Evolutionary conservation across 2,329 filamentous ascomycete species (phyloP), one percentile per base, ranked within the genome.

Genomic region (Pestalotiopsis sp.): DNA sequence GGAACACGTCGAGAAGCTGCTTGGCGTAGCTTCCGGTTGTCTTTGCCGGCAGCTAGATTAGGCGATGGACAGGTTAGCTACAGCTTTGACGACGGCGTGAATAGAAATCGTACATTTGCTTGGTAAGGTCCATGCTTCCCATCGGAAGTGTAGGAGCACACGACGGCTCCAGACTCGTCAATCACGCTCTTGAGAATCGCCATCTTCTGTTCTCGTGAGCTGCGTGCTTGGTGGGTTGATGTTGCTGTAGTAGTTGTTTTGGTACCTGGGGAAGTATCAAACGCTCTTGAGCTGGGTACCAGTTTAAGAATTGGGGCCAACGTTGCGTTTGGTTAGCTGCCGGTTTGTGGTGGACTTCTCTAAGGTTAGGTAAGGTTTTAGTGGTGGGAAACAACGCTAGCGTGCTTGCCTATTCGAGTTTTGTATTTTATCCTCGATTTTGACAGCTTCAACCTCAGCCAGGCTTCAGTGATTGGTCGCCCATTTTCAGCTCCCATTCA

Each of bases 1-100:
- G 85, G 77, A 97, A 97, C 36, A 95, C 88, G 73, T 93, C 90
- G 57, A 94, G 77, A 9, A 84, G 68, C 17, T 78, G 77, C 70
- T 83, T 84, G 70, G 69, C 70, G 60, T 72, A 71, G 68, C 70
- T 69, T 62, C 72, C 71, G 3, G 59, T 67, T 17, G 72, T 73
- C 63, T 73, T 68, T 69, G 71, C 72, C n/a, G 72, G 72, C 31
- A 62, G 57, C 71, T 71, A 38, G 9, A 7, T 36, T 3, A 45
- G 41, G 41, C 17, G 17, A 27, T n/a, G 25, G 13, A 2, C 25
- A 41, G 12, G 63, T 62, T 62, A 70, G 66, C 20, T 31, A n/a
- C 38, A 2, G 31, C 41, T 27, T 39, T 5, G 7, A 14, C 17
- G n/a, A 38, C 36, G n/a, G 38, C 4, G 13, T 13, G 49, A 62